These are phyloP conservation scores for Termitomyces sp. DNA, from an alignment of 768 basidiomycete species.

Conservation along the genomic window DNA sequence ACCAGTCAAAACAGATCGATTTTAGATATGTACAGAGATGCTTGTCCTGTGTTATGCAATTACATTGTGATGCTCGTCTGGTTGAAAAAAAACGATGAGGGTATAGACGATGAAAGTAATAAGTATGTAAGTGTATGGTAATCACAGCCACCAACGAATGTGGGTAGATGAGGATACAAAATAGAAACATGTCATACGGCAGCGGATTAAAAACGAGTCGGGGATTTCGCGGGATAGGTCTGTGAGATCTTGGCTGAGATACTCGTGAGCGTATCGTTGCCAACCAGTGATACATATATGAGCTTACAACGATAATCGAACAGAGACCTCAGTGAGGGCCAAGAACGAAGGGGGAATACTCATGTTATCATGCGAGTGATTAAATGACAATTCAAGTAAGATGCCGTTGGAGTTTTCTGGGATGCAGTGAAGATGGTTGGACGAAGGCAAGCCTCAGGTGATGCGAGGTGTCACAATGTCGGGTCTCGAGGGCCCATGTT, in stretches of 20 bases:
- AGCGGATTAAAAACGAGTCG: background rate
- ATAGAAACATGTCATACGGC: conserved; percentile 7
- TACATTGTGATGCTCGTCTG: conserved; percentile 10
- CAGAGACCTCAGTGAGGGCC: background rate
- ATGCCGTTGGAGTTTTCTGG: background rate
- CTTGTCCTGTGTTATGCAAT: background rate
- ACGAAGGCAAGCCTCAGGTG: background rate
- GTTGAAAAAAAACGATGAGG: background rate
- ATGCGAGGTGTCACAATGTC: background rate
- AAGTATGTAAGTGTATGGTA: background rate
- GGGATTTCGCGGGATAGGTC: background rate
- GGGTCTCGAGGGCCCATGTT: background rate
- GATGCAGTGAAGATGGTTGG: background rate
- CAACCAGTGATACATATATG: background rate
- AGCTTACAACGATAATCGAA: background rate
- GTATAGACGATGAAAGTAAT: background rate
- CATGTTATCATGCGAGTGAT: background rate
- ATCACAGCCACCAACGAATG: too few relatives aligned
- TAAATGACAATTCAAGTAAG: background rate
- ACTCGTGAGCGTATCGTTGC: background rate
- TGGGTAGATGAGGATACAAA: too few relatives aligned
- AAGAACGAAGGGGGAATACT: background rate
- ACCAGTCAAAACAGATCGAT: background rate
- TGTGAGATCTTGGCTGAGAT: background rate
- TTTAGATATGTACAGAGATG: conserved; percentile 3